phyloP scores from a whole-genome alignment of 768 basidiomycete genomes.

The Lanmaoa pseudosensibilis region DNA sequence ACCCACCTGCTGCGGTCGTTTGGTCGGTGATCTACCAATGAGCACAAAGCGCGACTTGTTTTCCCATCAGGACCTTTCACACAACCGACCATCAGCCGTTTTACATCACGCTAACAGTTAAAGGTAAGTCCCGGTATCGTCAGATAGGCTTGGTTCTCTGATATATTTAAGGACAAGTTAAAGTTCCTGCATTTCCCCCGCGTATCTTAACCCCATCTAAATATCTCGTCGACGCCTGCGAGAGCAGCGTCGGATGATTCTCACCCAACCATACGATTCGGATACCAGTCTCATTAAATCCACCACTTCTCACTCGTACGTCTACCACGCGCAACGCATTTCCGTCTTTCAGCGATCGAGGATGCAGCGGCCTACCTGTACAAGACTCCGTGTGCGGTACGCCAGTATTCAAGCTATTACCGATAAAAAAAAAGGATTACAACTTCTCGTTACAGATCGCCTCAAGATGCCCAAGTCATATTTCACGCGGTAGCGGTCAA shows the following conservation, averaged over 20 bases:
- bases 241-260: slow-evolving; percentile 27
- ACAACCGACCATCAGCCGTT: slow-evolving; percentile 33
- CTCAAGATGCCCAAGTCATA: slow-evolving; percentile 68
- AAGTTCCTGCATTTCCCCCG: slow-evolving; percentile 12
- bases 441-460: slow-evolving; percentile 38
- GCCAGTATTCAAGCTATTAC: not conserved
- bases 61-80: slow-evolving; percentile 29
- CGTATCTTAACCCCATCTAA: slow-evolving; percentile 9
- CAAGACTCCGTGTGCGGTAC: slow-evolving; percentile 53
- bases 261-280: slow-evolving; percentile 21
- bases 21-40: slow-evolving; percentile 27
- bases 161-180: slow-evolving; percentile 34
- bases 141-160: slow-evolving; percentile 14
- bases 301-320: slow-evolving; percentile 24
- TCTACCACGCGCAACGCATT: slow-evolving; percentile 17
- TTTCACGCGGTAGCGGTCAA: slow-evolving; percentile 68
- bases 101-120: slow-evolving; percentile 35
- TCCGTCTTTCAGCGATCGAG: slow-evolving; percentile 14
- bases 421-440: not conserved
- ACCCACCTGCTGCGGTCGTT: slow-evolving; percentile 18
- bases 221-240: slow-evolving; percentile 15
- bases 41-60: slow-evolving; percentile 12
- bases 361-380: slow-evolving; percentile 73
- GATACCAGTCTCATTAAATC: slow-evolving; percentile 30
- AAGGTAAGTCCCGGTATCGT: slow-evolving; percentile 28